phyloP scores from a whole-genome alignment of 2,329 filamentous ascomycete genomes.

The Neofusicoccum ribis region DNA sequence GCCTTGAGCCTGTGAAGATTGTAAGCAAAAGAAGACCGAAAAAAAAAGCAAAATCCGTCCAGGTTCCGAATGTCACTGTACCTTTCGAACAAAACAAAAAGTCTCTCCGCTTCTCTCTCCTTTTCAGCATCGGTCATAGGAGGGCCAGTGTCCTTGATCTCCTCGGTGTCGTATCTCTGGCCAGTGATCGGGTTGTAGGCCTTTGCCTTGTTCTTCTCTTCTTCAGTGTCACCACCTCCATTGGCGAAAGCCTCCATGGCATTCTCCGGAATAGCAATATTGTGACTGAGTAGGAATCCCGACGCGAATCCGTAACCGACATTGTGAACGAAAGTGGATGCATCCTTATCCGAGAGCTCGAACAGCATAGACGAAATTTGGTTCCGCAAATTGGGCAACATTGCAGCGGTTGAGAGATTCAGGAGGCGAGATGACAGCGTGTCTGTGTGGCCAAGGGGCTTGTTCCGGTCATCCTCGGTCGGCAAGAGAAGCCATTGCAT shows the following conservation, averaged over 20 bases:
- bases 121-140: conserved; percentile 92
- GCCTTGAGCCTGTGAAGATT: conserved; percentile 57
- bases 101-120: conserved; percentile 81
- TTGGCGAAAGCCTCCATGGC: conserved; percentile 57
- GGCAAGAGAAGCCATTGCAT: conserved; percentile 74
- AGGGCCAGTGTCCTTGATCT: conserved; percentile 53
- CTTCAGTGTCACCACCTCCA: conserved; percentile 15
- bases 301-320: conserved; percentile 94
- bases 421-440: conserved; percentile 76
- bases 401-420: conserved; percentile 71
- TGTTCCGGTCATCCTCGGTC: conserved; percentile 70
- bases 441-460: conserved; percentile 73
- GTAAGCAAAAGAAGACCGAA: conserved; percentile 17
- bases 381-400: conserved; percentile 70
- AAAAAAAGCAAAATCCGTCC: too few species aligned
- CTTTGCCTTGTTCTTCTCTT: conserved; percentile 25
- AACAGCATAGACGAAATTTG: conserved; percentile 80
- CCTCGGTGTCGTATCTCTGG: conserved; percentile 72
- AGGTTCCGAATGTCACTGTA: conserved; percentile 33
- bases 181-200: conserved; percentile 83
- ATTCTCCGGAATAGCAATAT: conserved; percentile 72
- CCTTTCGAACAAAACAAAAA: conserved; percentile 91
- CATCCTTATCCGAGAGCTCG: conserved; percentile 79
- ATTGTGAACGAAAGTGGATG: conserved; percentile 79
- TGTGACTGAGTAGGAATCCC: conserved; percentile 83